A percentile compares a stretch with the other conserved stretches of the same genome.
These are phyloP conservation scores for Aspergillus ochraceus DNA, from an alignment of 2,329 filamentous ascomycete species.

Conservation along the genomic window DNA sequence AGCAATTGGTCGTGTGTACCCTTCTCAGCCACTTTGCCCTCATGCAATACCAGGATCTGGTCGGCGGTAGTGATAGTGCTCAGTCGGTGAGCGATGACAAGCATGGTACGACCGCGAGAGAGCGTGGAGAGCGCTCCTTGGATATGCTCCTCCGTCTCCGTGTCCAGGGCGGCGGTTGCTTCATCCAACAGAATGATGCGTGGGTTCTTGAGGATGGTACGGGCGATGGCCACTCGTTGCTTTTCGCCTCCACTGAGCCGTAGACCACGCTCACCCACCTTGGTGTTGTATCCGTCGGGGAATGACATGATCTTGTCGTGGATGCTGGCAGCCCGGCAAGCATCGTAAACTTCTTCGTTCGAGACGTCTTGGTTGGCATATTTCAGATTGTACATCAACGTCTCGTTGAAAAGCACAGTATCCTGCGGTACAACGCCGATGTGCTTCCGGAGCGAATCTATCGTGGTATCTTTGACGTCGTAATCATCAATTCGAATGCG, in stretches of 20 bases:
- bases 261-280: constrained; percentile 86
- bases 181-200: constrained; percentile 92
- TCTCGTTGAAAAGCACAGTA: constrained; percentile 91
- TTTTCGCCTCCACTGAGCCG: constrained; percentile 89
- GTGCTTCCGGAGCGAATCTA: constrained; percentile 85
- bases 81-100: constrained; percentile 90
- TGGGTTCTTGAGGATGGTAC: constrained; percentile 88
- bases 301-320: constrained; percentile 90
- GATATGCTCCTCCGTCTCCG: constrained; percentile 90
- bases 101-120: constrained; percentile 81
- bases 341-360: constrained; percentile 77
- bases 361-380: constrained; percentile 82
- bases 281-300: constrained; percentile 83
- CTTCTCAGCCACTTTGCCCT: constrained; percentile 73
- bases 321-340: constrained; percentile 83
- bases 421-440: constrained; percentile 98
- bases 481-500: constrained; percentile 81
- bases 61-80: constrained; percentile 85
- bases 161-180: constrained; percentile 87
- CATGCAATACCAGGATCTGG: constrained; percentile 76
- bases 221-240: constrained; percentile 88
- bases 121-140: constrained; percentile 81
- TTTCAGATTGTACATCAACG: constrained; percentile 89
- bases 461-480: constrained; percentile 82
- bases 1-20: constrained; percentile 79